Percentiles rank a stretch among this genome's conserved stretches.
Conservation (phyloP, 768 basidiomycete genomes). For the Hypholoma sublateritium region DNA sequence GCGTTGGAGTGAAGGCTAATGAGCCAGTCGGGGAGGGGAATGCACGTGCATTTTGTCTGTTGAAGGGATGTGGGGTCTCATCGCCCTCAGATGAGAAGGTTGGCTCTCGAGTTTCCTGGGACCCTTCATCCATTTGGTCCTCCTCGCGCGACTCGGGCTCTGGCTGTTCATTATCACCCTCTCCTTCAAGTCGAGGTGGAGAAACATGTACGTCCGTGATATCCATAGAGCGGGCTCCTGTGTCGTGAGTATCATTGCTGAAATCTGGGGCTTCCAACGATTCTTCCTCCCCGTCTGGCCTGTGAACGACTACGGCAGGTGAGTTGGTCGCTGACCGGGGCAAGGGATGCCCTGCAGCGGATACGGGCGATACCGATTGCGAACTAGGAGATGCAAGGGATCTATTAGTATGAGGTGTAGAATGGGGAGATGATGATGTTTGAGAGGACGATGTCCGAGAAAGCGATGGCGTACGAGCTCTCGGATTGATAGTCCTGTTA, state of each 20-base stretch:
- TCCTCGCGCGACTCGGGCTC: conserved; percentile 24
- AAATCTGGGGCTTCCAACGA: conserved; percentile 22
- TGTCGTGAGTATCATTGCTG: conserved; percentile 31
- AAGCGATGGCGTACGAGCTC: conserved; percentile 66
- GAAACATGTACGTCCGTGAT: conserved; percentile 53
- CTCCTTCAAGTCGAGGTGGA: conserved; percentile 31
- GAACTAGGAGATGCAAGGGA: conserved; percentile 41
- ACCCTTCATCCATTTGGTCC: conserved; percentile 15
- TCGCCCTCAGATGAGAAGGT: conserved; percentile 75
- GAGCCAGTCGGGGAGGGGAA: conserved; percentile 59
- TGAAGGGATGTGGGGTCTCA: conserved; percentile 31
- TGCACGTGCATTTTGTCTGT: conserved; percentile 33
- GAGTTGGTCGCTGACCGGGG: conserved; percentile 52
- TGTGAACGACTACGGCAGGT: conserved; percentile 37
- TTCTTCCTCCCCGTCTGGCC: conserved; percentile 22
- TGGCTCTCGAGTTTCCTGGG: conserved; percentile 43
- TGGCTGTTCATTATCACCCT: conserved; percentile 13
- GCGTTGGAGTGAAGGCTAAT: conserved; percentile 66
- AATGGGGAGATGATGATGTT: conserved; percentile 59
- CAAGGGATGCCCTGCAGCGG: conserved; percentile 48
- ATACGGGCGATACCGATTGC: conserved; percentile 43
- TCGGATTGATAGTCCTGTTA: conserved; percentile 36
- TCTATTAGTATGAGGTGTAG: conserved; percentile 59
- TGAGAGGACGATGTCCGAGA: conserved; percentile 61
- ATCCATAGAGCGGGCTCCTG: conserved; percentile 46